Conservation (phyloP, 306 rosid genomes). For the Glycine soja region DNA sequence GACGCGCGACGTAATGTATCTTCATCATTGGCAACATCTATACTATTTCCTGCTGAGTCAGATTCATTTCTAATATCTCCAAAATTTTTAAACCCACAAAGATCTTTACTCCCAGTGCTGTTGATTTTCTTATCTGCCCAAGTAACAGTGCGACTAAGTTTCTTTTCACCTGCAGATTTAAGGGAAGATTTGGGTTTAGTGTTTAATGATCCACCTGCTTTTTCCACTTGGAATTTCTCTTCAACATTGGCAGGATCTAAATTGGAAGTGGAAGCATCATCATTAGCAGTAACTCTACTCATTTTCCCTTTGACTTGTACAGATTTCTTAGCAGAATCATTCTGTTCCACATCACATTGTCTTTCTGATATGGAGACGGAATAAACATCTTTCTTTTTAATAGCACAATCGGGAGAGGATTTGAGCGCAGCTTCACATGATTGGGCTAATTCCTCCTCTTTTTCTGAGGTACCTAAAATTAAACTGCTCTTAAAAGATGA, state of each 20-base stretch:
- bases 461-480: conserved; percentile 42
- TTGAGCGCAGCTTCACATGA: conserved; percentile 48
- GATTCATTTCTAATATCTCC: conserved; percentile 42
- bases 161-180: conserved; percentile 64
- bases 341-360: conserved; percentile 45
- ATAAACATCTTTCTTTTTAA: conserved; percentile 46
- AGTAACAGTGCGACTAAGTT: conserved; percentile 72
- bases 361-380: conserved; percentile 50
- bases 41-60: conserved; percentile 34
- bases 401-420: conserved; percentile 57
- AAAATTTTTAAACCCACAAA: conserved; percentile 62
- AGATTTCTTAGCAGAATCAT: conserved; percentile 51
- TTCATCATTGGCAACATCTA: conserved; percentile 50
- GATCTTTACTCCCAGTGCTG: conserved; percentile 52
- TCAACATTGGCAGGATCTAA: conserved; percentile 46
- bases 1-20: conserved; percentile 55
- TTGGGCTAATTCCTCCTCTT: conserved; percentile 49
- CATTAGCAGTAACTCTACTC: conserved; percentile 43
- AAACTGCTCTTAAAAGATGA: conserved; percentile 56
- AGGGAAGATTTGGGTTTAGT: conserved; percentile 68
- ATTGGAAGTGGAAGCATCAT: conserved; percentile 46
- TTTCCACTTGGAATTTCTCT: conserved; percentile 49
- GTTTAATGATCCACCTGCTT: conserved; percentile 48
- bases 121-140: conserved; percentile 79
- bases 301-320: conserved; percentile 45